A percentile compares a stretch with the other conserved stretches of the same genome.
Conservation (phyloP, 306 rosid genomes). For the Quercus engelmannii region DNA sequence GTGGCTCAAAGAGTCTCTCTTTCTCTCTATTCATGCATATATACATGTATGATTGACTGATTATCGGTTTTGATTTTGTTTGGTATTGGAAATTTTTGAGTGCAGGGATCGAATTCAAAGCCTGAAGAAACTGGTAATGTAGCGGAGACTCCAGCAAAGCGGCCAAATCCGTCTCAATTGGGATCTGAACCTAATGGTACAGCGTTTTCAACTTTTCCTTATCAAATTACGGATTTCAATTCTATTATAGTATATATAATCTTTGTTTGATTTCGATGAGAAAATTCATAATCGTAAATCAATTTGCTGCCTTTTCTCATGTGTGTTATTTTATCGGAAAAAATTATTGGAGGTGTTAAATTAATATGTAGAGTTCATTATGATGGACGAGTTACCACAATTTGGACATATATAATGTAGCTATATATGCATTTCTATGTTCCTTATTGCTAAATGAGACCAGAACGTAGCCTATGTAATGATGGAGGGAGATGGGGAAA, state of each 20-base stretch:
- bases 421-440: no score
- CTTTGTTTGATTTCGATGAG: neutral
- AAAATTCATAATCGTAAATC: neutral
- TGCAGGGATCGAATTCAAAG: slow-evolving; percentile 39
- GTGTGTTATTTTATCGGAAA: neutral
- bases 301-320: neutral
- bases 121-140: slow-evolving; percentile 26
- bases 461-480: no score
- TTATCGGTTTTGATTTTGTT: neutral
- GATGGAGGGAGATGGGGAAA: no score
- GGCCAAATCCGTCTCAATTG: slow-evolving; percentile 26
- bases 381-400: no score
- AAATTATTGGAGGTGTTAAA: no score
- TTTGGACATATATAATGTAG: no score
- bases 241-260: no score
- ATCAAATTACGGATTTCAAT: neutral
- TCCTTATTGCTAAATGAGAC: no score
- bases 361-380: no score
- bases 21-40: neutral
- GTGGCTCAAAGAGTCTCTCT: slow-evolving; percentile 44
- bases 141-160: slow-evolving; percentile 12
- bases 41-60: neutral
- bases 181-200: slow-evolving; percentile 25
- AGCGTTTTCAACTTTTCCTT: slow-evolving; percentile 1
- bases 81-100: neutral